Base-by-base conservation (phyloP, 2,329 filamentous ascomycete species). In the Fusarium begoniae region DNA sequence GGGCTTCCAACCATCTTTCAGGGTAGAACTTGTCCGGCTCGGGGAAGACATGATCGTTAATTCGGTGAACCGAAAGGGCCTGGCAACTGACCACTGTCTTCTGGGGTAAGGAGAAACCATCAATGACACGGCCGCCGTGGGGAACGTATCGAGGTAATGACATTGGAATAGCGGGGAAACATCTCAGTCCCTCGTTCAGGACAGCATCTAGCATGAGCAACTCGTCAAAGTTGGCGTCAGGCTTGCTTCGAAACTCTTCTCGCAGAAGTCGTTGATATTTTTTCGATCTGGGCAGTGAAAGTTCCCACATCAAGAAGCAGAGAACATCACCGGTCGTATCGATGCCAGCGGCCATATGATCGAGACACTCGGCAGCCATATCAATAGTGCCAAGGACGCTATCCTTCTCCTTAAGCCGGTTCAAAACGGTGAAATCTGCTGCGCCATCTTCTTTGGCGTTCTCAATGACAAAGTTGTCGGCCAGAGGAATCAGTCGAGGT, bases 11-110 rank as follows among this genome's bases (percentile, higher is more conserved):
- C 95, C 95, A 98, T 75, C 96, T 88, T 64, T 96, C 93, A 1
- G 95, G 95, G 57, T 91, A 87, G 79, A 95, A 98, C 11, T 81
- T 83, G 69, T 97, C 93, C 0, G 95, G 93, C 48, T 95, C 88
- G 2, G 92, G 90, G 80, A 97, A 98, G 3, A 94, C 92, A 63
- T 91, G 87, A 17, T 83, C 80, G 72, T 92, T 88, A 63, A 90
- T 83, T 26, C 87, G 86, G 72, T 92, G 89, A 40, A 90, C 84
- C 17, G 89, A 91, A 77, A 87, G 89, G 2, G 90, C 87, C 80
- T 92, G 90, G 70, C 87, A 87, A 78, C 90, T 90, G 57, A 91
- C 90, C 45, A 90, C 85, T 1, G 89, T 88, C 10, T 84, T 82
- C 44, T 80, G 84, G 0, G 90, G 89, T 22, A 92, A 68, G 63